A percentile compares a stretch with the other conserved stretches of the same genome.
These are phyloP conservation scores for Cyphellophora attinorum DNA, from an alignment of 2,329 filamentous ascomycete species.

Conservation along the genomic window DNA sequence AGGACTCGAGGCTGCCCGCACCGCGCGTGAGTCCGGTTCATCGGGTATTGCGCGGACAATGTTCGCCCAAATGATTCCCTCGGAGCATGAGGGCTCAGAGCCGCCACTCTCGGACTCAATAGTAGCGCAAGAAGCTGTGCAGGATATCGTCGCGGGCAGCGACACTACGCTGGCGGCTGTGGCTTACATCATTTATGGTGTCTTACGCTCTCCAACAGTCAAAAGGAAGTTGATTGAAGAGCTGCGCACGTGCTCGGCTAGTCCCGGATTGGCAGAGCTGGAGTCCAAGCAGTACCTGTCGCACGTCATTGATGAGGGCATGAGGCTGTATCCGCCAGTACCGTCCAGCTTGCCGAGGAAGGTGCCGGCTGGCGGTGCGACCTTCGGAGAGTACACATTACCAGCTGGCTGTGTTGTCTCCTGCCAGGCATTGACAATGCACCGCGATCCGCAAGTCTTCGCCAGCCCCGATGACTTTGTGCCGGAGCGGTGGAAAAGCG, in stretches of 20 bases:
- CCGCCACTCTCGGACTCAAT: slow-evolving; percentile 26
- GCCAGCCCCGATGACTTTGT: slow-evolving; percentile 38
- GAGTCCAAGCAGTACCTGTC: slow-evolving; percentile 45
- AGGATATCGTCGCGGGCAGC: slow-evolving; percentile 41
- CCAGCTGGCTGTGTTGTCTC: slow-evolving; percentile 44
- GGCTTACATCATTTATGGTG: slow-evolving; percentile 38
- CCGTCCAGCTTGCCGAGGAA: slow-evolving; percentile 46
- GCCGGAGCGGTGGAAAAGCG: too few relatives aligned
- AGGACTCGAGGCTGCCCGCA: slow-evolving; percentile 17
- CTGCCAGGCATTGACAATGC: slow-evolving; percentile 46
- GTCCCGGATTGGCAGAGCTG: slow-evolving; percentile 34
- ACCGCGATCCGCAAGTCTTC: slow-evolving; percentile 43
- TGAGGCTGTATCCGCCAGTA: slow-evolving; percentile 48
- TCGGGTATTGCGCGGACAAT: not conserved
- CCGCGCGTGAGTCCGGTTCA: not conserved
- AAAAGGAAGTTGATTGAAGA: slow-evolving; percentile 38
- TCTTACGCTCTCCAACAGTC: slow-evolving; percentile 22
- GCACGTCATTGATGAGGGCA: slow-evolving; percentile 48
- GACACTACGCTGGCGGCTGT: slow-evolving; percentile 43
- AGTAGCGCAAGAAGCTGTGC: slow-evolving; percentile 29
- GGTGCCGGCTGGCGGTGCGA: slow-evolving; percentile 36
- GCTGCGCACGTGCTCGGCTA: slow-evolving; percentile 25
- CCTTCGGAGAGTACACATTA: slow-evolving; percentile 31
- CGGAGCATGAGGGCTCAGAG: slow-evolving; percentile 21
- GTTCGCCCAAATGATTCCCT: slow-evolving; percentile 23